phyloP scores from a whole-genome alignment of 768 basidiomycete species.

The Atractiella rhizophila region DNA sequence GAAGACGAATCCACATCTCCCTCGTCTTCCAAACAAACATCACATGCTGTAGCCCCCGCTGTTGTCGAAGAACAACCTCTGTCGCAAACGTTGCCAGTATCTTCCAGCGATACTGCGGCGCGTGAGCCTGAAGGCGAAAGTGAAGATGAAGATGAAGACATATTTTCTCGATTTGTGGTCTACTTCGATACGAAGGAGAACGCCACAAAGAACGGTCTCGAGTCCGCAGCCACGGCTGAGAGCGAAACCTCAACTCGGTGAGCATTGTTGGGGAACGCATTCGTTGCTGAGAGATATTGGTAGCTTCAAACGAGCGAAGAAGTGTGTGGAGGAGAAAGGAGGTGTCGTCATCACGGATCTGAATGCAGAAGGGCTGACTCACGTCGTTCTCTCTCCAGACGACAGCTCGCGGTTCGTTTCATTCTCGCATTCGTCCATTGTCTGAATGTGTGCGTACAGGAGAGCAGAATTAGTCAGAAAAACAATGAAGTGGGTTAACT shows the following conservation, averaged over 20 bases:
- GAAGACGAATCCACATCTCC: not conserved
- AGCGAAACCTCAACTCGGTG: too few relatives aligned
- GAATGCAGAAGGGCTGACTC: not conserved
- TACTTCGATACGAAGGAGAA: conserved; percentile 7
- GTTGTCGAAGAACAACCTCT: not conserved
- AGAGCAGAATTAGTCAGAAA: too few relatives aligned
- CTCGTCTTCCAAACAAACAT: not conserved
- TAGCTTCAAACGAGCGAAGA: not conserved
- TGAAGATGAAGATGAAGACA: not conserved
- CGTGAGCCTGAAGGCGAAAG: too few relatives aligned
- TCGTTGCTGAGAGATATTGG: not conserved
- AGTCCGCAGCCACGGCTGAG: too few relatives aligned
- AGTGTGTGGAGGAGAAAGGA: not conserved
- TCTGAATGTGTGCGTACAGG: too few relatives aligned
- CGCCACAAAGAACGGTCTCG: not conserved
- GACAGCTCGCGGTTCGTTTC: too few relatives aligned
- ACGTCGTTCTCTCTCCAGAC: not conserved
- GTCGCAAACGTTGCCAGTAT: too few relatives aligned
- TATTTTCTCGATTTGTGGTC: conserved; percentile 6
- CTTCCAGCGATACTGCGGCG: too few relatives aligned
- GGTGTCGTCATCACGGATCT: not conserved
- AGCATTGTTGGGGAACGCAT: too few relatives aligned
- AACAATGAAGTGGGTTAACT: too few relatives aligned
- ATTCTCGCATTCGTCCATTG: too few relatives aligned
- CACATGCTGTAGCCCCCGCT: not conserved